Base-by-base conservation (phyloP, 192 early-diverging fungal genomes). In the Rhizoclosmatium globosum region DNA sequence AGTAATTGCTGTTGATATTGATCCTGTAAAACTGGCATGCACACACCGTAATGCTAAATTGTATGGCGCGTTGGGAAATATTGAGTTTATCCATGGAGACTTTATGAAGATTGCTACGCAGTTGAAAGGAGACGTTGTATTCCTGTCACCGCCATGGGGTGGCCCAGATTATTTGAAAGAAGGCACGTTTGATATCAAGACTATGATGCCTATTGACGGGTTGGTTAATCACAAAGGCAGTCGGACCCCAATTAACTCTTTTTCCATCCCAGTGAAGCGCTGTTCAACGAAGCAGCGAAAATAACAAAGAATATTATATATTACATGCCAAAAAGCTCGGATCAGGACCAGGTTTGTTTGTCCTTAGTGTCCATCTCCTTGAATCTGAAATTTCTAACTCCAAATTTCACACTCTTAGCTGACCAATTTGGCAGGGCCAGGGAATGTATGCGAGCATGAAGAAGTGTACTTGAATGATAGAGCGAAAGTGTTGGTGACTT, bases 71-170 rank as follows among this genome's bases (percentile, higher is more conserved):
- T 92, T 80, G 6, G 94, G 98, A 78, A 89, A 92, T 64, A 99
- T 99, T 47, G 92, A 95, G 85, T 99, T 98, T 82, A 91, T 99
- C 3, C 85, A 90, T n/a, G 97, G 96, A 11, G 92, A 96, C 71
- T 98, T 93, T 82, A 88, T 94, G 83, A 74, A 93, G 53, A 76
- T 99, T 46, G 90, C 91, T 19, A 9, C 53, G 11, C 19, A 9
- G 11, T 56, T 42, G 73, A 47, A 92, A 84, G 96, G 95, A 1
- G 96, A 98, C 78, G 92, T 91, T 0, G 93, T 98, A 21, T 99
- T 97, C 74, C 80, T 99, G 77, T 97, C 95, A 67, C 96, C 96
- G 53, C 96, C 97, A 48, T 99, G 97, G 97, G 97, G 97, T 82
- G 89, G 94, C 0, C 95, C 95, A 66, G 82, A 90, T 57, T 98